Evolutionary conservation across 2,329 filamentous ascomycete species (phyloP), one percentile per base, ranked within the genome.

Genomic region (Westerdykella sp.): DNA sequence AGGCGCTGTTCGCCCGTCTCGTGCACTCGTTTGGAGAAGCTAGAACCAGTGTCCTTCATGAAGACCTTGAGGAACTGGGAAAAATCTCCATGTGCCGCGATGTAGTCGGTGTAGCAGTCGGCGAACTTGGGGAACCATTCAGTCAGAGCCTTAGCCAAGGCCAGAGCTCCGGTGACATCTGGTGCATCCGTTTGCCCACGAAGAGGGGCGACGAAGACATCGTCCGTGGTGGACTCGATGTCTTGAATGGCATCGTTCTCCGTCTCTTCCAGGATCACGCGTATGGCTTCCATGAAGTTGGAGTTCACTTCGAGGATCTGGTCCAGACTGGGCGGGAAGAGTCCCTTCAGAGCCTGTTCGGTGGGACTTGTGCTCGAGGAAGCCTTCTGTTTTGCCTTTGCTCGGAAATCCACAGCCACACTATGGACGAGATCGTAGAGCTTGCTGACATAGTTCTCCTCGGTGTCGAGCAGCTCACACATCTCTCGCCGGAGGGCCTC

Each of bases 91-190:
- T 95, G 95, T 10, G 88, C 84, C 54, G 83, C 83, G 66, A 98
- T 93, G 65, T 97, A 98, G 51, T 94, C 84, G 53, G 88, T 84
- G 64, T 98, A 98, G 59, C 87, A 89, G 45, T 89, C 81, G 21
- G 87, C 85, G 61, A 98, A 97, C 52, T 84, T 83, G 6, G 93
- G 93, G 53, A 98, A 93, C 87, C 89, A 95, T 53, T 94, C 86
- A 4, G 93, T 71, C 47, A 96, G 82, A 39, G 88, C 74, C 55
- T 84, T 87, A 34, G 88, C 87, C 63, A 96, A 84, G 34, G 81
- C 78, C 32, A 85, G 70, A 13, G 87, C 81, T 40, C 91, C 91
- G 53, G 84, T 88, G 14, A 85, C 80, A 62, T 95, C 88, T 61
- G 78, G 82, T 41, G 51, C 55, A 42, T 63, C 64, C 42, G 57